Conservation (phyloP, 208 protist genomes). For the Trichomonas gallinae region DNA sequence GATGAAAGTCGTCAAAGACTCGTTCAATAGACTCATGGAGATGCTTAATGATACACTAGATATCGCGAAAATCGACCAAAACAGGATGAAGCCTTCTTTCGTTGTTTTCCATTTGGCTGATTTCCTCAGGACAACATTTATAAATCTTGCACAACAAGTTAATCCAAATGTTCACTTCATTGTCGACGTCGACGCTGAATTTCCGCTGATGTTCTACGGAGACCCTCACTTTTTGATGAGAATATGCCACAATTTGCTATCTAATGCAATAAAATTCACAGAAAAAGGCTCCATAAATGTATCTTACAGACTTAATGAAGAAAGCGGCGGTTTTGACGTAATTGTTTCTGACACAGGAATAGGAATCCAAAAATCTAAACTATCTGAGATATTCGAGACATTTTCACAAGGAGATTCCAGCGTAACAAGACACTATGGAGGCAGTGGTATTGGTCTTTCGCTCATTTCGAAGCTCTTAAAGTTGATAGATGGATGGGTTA, state of each 20-base stretch:
- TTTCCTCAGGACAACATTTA: background rate
- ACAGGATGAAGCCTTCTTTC: background rate
- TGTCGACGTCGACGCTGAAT: background rate
- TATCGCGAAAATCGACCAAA: background rate
- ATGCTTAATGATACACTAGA: conserved; percentile 26
- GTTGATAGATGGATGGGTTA: background rate
- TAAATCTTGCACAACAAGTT: background rate
- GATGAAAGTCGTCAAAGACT: background rate
- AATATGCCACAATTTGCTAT: conserved; percentile 39
- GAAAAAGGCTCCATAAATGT: background rate
- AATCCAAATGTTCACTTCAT: background rate
- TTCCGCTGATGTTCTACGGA: background rate
- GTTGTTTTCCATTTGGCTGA: background rate
- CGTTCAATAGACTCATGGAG: background rate
- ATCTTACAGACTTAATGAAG: background rate
- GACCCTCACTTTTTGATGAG: conserved; percentile 29
- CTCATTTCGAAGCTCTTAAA: background rate
- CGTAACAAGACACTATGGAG: background rate
- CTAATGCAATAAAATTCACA: conserved; percentile 47
- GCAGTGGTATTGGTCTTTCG: background rate
- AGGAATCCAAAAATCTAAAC: background rate
- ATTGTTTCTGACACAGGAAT: background rate
- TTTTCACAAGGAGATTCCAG: background rate
- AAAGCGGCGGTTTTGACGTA: background rate
- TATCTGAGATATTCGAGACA: background rate